Evolutionary conservation across 129 eudicot species (phyloP), one percentile per base, ranked within the genome.

Genomic region (Flaveria trinervia): DNA sequence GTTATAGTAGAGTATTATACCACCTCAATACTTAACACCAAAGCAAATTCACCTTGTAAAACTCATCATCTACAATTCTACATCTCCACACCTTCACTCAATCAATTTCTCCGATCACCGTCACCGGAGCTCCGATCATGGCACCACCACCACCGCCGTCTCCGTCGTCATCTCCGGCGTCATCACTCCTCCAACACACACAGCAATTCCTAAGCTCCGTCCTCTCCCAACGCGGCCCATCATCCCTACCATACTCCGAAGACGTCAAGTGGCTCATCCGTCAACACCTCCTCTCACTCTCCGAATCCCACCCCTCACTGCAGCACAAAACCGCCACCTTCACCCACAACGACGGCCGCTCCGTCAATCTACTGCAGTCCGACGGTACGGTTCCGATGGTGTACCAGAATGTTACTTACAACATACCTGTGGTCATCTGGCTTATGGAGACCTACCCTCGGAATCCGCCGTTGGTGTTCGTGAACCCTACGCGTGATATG

Each of bases 401-500:
- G 33, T 93, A 44, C 67, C 89, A 84, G 2, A 82, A 78, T 44
- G 91, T 87, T 48, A 88, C 91, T 28, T 88, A 93, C 79, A 87
- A 93, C 36, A 87, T 90, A 60, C 96, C 98, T 5, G 86, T 93
- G 16, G 79, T 84, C 0, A 85, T 93, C 73, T 93, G 98, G 98
- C 82, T 90, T 3, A 83, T 83, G 87, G 98, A 93, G 65, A 70
- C 87, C 2, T 93, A 90, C 76, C 98, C 97, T 4, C 88, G 89
- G 36, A 82, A 88, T 66, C 79, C 96, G 36, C 97, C 98, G 11
- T 64, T 82, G 1, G 97, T 93, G 0, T 90, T 71, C 71, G 95
- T 93, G 17, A 88, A 88, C 67, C 98, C 98, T 23, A 93, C 96
- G 2, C 85, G 90, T 20, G 97, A 93, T 71, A 93, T 90, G 96